phyloP scores from a whole-genome alignment of 2,329 filamentous ascomycete genomes.

The Coniella lustricola region DNA sequence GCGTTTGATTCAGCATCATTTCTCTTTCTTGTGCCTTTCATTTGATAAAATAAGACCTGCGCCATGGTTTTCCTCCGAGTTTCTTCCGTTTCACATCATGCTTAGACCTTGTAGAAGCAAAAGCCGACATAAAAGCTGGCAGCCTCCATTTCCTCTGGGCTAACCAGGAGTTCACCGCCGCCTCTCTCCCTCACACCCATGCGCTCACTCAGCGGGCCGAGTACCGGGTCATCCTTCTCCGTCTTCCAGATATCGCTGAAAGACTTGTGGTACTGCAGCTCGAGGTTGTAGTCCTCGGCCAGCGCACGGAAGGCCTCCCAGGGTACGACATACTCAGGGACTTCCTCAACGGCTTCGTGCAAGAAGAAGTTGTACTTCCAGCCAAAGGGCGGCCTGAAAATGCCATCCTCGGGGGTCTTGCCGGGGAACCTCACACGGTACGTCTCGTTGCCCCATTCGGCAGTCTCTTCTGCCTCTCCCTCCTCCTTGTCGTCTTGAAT shows the following conservation, averaged over 20 bases:
- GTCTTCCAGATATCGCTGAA: constrained; percentile 89
- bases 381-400: constrained; percentile 90
- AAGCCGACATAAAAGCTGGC: constrained; percentile 89
- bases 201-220: constrained; percentile 84
- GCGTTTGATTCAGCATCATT: too few relatives aligned
- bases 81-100: neutral
- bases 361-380: constrained; percentile 99
- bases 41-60: too few relatives aligned
- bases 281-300: constrained; percentile 93
- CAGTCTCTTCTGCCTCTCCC: constrained; percentile 54
- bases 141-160: constrained; percentile 85
- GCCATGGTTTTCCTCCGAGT: too few relatives aligned
- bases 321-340: constrained; percentile 95
- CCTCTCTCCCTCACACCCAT: constrained; percentile 82
- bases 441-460: constrained; percentile 88
- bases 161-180: constrained; percentile 61
- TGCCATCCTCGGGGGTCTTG: constrained; percentile 73
- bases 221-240: constrained; percentile 74
- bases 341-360: constrained; percentile 90
- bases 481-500: constrained; percentile 43
- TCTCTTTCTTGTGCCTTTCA: too few relatives aligned
- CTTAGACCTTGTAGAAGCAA: constrained; percentile 89
- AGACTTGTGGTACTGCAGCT: constrained; percentile 85
- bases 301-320: constrained; percentile 96
- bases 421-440: constrained; percentile 87